Conservation (phyloP, 148 eudicot genomes). For the Hydrangea macrophylla region DNA sequence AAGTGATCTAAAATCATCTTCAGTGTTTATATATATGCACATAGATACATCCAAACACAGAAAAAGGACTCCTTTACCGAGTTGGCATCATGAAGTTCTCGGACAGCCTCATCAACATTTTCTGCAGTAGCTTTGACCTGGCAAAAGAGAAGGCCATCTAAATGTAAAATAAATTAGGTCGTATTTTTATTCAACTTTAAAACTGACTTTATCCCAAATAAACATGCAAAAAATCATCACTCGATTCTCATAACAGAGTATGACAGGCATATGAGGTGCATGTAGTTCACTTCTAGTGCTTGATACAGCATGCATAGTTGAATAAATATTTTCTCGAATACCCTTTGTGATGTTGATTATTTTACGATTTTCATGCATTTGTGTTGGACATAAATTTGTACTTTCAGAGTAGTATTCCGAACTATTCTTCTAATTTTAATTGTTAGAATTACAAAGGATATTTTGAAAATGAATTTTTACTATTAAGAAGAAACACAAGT, state of each 20-base stretch:
- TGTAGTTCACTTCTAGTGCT: background rate
- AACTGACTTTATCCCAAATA: background rate
- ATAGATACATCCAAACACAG: conserved; percentile 16
- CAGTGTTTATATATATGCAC: background rate
- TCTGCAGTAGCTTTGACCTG: conserved; percentile 98
- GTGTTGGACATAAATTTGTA: background rate
- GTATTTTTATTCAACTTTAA: background rate
- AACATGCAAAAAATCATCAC: background rate
- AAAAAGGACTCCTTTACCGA: conserved; percentile 85
- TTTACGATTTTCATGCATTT: background rate
- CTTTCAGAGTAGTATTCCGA: background rate
- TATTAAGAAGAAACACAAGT: background rate
- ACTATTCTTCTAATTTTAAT: background rate
- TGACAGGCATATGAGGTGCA: background rate
- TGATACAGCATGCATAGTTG: background rate
- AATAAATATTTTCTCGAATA: background rate
- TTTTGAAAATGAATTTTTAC: background rate
- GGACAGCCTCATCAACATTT: conserved; percentile 95
- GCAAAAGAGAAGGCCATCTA: background rate
- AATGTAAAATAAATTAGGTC: background rate
- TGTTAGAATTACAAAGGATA: background rate
- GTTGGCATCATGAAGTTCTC: conserved; percentile 99
- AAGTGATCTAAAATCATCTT: no score
- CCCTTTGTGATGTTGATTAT: background rate
- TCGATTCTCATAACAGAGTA: background rate